Evolutionary conservation across 176 grass and related monocot genomes (phyloP).

Genomic region (Poa pratensis): DNA sequence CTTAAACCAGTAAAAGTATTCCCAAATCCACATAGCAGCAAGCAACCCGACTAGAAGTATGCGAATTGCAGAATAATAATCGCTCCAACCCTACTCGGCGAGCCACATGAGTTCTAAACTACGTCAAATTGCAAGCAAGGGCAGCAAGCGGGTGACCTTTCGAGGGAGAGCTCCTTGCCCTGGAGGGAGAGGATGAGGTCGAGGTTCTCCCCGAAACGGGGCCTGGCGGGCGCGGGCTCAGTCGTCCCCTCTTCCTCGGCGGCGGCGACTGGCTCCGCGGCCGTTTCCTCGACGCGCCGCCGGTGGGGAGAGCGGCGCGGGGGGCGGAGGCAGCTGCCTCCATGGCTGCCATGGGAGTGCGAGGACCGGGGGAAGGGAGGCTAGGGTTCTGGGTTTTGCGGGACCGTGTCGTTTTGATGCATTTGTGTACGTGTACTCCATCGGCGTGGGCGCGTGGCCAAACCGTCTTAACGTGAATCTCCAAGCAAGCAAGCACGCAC

Average conservation of each 20-base stretch:
- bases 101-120: background rate
- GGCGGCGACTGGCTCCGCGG: constrained; percentile 38
- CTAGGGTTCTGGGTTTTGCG: constrained; percentile 61
- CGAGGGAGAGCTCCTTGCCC: constrained; percentile 68
- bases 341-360: constrained; percentile 42
- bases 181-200: constrained; percentile 85
- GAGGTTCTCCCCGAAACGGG: constrained; percentile 56
- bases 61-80: background rate
- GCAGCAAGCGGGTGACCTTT: constrained; percentile 50
- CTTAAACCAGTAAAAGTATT: constrained; percentile 10
- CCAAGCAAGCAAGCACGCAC: background rate
- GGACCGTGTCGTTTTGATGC: background rate
- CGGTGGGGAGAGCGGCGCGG: background rate
- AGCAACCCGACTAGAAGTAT: constrained; percentile 25
- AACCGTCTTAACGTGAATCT: background rate
- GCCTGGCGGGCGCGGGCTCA: constrained; percentile 3
- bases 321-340: constrained; percentile 17
- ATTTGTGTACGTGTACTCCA: background rate
- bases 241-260: background rate
- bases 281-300: constrained; percentile 39
- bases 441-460: too few relatives aligned
- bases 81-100: background rate
- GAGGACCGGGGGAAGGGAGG: background rate
- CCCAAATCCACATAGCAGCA: constrained; percentile 17
- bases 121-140: constrained; percentile 10